Evolutionary conservation across 495 filamentous ascomycete species (phyloP), one percentile per base, ranked within the genome.

Genomic region (Lepraria neglecta): DNA sequence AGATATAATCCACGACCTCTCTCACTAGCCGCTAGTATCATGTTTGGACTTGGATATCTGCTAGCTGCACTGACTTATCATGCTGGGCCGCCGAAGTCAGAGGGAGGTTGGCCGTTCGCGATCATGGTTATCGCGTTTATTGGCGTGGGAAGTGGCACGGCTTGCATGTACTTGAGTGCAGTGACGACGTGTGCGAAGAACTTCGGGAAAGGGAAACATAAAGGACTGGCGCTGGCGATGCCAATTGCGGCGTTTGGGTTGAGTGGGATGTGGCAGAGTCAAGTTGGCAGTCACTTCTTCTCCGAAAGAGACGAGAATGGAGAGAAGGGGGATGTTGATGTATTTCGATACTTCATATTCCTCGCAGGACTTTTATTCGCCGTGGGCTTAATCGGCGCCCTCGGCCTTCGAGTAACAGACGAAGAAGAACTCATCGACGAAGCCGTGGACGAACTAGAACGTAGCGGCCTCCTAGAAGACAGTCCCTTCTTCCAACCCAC

Each of bases 181-280:
- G 87, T 98, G 33, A 91, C 94, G 27, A 96, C 92, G 3, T 96
- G 91, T 62, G 94, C 92, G 28, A 98, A 98, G 82, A 97, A 96
- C 73, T 97, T 97, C 71, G 90, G 92, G 21, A 78, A 86, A 44
- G 89, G 91, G 4, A 91, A 87, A 69, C 84, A 95, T 67, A 88
- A 91, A 70, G 92, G 94, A 0, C 72, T 98, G 59, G 91, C 95
- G 68, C 76, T 98, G 57, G 92, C 92, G 27, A 73, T 89, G 56
- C 94, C 94, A 7, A 97, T 98, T 75, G 90, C 94, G 0, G 84
- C 87, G 3, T 95, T 96, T 70, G 94, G 94, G 12, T 73, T 98
- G 52, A 95, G 92, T 66, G 88, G 90, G 6, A 89, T 98, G 88
- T 95, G 92, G 87, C 80, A 89, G 76, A 94, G 89, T 65, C 94